Conservation (phyloP, 441 rosid species). For the Erysimum cheiri region DNA sequence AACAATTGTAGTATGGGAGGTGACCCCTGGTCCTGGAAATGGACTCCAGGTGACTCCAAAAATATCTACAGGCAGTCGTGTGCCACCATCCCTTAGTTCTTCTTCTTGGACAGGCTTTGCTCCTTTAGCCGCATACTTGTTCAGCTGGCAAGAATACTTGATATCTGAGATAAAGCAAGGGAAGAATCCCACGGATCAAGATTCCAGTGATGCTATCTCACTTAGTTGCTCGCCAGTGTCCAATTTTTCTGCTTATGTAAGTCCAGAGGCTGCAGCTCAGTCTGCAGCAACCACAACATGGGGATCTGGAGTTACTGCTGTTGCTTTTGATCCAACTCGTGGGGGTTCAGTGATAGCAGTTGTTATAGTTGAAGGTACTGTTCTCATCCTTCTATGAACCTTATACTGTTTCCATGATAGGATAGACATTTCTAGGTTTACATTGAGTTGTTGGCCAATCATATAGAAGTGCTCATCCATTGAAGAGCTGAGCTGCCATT, state of each 20-base stretch:
- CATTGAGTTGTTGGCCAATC: constrained; percentile 21
- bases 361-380: constrained; percentile 96
- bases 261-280: constrained; percentile 98
- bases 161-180: constrained; percentile 84
- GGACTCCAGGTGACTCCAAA: constrained; percentile 85
- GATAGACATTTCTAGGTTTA: constrained; percentile 17
- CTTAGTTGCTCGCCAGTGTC: constrained; percentile 99
- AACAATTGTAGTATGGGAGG: constrained; percentile 99
- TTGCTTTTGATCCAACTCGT: constrained; percentile 98
- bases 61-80: constrained; percentile 64
- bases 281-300: constrained; percentile 99
- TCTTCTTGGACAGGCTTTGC: constrained; percentile 98
- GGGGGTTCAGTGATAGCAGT: constrained; percentile 99
- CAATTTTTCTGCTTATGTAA: constrained; percentile 98
- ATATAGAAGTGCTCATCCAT: constrained; percentile 17
- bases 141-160: constrained; percentile 97
- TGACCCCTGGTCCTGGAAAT: constrained; percentile 96
- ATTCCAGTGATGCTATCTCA: constrained; percentile 63
- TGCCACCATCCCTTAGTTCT: constrained; percentile 88
- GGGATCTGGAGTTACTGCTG: constrained; percentile 99
- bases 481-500: constrained; percentile 15
- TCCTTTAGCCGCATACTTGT: constrained; percentile 93
- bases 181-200: constrained; percentile 73
- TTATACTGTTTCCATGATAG: constrained; percentile 32
- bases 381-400: constrained; percentile 29